A percentile compares a stretch with the other conserved stretches of the same genome.
These are phyloP conservation scores for Hypoxylon sp. DNA, from an alignment of 2,329 filamentous ascomycete genomes.

Conservation along the genomic window DNA sequence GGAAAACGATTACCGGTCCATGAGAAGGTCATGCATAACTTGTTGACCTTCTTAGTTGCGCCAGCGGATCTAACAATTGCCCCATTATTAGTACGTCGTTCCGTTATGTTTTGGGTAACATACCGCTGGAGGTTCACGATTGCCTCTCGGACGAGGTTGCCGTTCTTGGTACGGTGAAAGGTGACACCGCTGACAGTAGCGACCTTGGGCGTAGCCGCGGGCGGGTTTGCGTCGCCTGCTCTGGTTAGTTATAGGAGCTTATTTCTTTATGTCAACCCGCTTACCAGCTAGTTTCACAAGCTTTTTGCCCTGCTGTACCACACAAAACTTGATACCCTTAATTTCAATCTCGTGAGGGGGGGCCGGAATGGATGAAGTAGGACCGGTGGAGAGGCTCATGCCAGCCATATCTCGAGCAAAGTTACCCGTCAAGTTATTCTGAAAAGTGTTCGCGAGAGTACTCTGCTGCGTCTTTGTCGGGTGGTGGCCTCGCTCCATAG, in stretches of 20 bases:
- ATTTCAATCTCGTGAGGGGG: slow-evolving; percentile 70
- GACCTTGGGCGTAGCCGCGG: slow-evolving; percentile 77
- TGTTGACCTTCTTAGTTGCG: slow-evolving; percentile 71
- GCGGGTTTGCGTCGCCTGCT: slow-evolving; percentile 65
- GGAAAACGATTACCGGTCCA: slow-evolving; percentile 71
- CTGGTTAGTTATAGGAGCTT: slow-evolving; percentile 35
- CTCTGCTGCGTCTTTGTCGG: slow-evolving; percentile 64
- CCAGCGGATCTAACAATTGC: slow-evolving; percentile 56
- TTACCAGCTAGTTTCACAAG: slow-evolving; percentile 77
- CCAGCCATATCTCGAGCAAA: slow-evolving; percentile 49
- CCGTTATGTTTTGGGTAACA: slow-evolving; percentile 47
- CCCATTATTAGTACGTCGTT: slow-evolving; percentile 50
- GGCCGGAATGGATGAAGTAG: slow-evolving; percentile 47
- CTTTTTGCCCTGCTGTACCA: slow-evolving; percentile 83
- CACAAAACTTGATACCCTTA: slow-evolving; percentile 76
- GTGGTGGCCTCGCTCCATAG: slow-evolving; percentile 74
- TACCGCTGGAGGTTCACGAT: slow-evolving; percentile 81
- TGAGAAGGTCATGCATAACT: slow-evolving; percentile 77
- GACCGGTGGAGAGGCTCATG: slow-evolving; percentile 30
- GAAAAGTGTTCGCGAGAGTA: slow-evolving; percentile 65
- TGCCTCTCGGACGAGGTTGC: slow-evolving; percentile 82
- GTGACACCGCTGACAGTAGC: slow-evolving; percentile 77
- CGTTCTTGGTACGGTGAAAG: slow-evolving; percentile 86
- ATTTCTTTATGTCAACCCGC: slow-evolving; percentile 41
- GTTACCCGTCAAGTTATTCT: slow-evolving; percentile 60